Percentiles rank a stretch among this genome's conserved stretches.
Conservation (phyloP, 1,284 basidiomycete genomes). For the Nidula niveotomentosa region DNA sequence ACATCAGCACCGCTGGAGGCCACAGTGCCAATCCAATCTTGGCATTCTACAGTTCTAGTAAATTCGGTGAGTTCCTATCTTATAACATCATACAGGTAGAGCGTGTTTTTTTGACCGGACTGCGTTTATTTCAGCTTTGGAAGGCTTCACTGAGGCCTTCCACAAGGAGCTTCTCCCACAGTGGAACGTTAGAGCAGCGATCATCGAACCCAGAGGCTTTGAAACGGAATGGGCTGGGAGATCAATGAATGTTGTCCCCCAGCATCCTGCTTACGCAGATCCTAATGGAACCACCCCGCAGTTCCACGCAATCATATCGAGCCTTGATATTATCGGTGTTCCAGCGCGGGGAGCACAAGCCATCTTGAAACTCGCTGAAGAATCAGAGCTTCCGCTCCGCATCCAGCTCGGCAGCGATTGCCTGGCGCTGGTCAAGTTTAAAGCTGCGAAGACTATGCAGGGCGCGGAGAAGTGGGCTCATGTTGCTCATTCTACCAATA, state of each 20-base stretch:
- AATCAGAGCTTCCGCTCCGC: background rate
- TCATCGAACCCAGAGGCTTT: slow-evolving; percentile 34
- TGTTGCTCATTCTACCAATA: background rate
- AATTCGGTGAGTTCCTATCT: background rate
- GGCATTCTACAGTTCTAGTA: background rate
- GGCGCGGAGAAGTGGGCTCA: background rate
- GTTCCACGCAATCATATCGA: background rate
- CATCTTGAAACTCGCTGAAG: background rate
- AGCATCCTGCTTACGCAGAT: background rate
- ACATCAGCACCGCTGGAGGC: slow-evolving; percentile 1
- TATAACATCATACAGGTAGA: background rate
- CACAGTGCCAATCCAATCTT: background rate
- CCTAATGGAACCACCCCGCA: background rate
- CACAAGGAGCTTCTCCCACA: slow-evolving; percentile 28
- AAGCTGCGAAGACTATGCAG: background rate
- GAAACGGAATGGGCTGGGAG: slow-evolving; percentile 22
- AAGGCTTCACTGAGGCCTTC: slow-evolving; percentile 24
- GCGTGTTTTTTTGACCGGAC: background rate
- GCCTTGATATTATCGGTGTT: background rate
- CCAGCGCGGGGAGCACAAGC: background rate
- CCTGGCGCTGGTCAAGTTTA: background rate
- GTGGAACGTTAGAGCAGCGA: slow-evolving; percentile 36
- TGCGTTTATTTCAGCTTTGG: slow-evolving; percentile 21
- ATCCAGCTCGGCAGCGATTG: slow-evolving; percentile 1
- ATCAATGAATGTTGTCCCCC: background rate